Percentiles rank a stretch among this genome's conserved stretches.
Evolutionary conservation across 2,329 filamentous ascomycete species (phyloP).

Genomic region (Fusarium avenaceum): DNA sequence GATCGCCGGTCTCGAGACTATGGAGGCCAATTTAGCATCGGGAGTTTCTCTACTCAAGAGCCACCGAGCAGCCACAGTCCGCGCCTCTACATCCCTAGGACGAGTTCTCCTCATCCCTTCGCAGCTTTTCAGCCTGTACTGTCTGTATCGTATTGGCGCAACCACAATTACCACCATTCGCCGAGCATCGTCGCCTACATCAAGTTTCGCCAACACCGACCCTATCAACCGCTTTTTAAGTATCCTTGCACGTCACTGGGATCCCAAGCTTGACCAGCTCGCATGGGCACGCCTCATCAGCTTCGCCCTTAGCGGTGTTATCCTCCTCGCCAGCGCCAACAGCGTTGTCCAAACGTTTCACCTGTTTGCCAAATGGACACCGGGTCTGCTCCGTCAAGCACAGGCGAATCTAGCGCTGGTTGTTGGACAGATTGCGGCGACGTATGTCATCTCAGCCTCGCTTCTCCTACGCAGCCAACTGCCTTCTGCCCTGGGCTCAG

Average conservation of each 20-base stretch:
- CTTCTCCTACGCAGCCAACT: conserved; percentile 83
- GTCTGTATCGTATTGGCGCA: conserved; percentile 83
- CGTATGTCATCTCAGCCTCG: conserved; percentile 86
- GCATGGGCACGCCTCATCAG: conserved; percentile 89
- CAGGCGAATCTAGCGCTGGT: conserved; percentile 84
- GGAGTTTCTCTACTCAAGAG: conserved; percentile 74
- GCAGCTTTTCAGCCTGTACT: conserved; percentile 83
- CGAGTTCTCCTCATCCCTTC: conserved; percentile 72
- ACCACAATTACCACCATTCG: conserved; percentile 77
- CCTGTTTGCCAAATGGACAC: conserved; percentile 81
- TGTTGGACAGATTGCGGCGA: conserved; percentile 84
- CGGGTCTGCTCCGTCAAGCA: conserved; percentile 77
- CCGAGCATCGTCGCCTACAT: conserved; percentile 59
- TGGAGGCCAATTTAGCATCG: conserved; percentile 78
- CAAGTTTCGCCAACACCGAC: conserved; percentile 77
- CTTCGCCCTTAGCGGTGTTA: conserved; percentile 85
- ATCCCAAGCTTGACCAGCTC: conserved; percentile 83
- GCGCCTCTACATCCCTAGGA: conserved; percentile 76
- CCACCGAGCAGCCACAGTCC: conserved; percentile 73
- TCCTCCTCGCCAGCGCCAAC: conserved; percentile 84
- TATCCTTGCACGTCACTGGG: conserved; percentile 84
- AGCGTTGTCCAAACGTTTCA: conserved; percentile 88
- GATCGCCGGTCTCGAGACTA: conserved; percentile 82
- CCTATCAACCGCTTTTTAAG: conserved; percentile 88
- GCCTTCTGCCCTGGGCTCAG: conserved; percentile 80